Percentiles rank a stretch among this genome's conserved stretches.
Evolutionary conservation across 75 land plant genomes (phyloP).

Genomic region (Adiantum capillusveneris): DNA sequence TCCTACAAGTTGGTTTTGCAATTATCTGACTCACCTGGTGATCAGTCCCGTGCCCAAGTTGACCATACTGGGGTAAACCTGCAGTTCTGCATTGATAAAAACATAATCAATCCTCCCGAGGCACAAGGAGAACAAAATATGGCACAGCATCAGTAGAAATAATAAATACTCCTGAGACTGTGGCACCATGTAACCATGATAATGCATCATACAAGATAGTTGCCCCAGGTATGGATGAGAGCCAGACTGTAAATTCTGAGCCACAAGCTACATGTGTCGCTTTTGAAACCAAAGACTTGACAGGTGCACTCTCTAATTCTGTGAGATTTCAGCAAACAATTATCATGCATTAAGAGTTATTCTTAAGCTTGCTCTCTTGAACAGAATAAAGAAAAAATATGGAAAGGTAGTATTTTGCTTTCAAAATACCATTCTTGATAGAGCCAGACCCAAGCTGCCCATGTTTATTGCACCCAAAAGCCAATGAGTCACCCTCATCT

Average conservation of each 20-base stretch:
- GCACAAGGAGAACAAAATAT: too few species aligned
- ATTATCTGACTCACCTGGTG: constrained; percentile 55
- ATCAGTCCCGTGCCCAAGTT: constrained; percentile 98
- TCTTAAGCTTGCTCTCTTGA: too few species aligned
- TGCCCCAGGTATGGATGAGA: constrained; percentile 62
- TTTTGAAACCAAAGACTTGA: constrained; percentile 68
- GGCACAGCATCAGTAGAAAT: too few species aligned
- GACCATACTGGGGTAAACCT: constrained; percentile 98
- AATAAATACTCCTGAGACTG: background rate
- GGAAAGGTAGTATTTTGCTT: background rate
- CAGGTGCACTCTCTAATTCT: constrained; percentile 77
- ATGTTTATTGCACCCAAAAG: constrained; percentile 96
- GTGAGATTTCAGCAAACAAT: too few species aligned
- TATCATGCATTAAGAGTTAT: too few species aligned
- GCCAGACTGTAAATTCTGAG: constrained; percentile 92
- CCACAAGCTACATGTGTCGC: constrained; percentile 68
- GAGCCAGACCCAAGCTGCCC: constrained; percentile 94
- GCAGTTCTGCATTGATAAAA: constrained; percentile 55
- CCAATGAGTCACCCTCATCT: constrained; percentile 55
- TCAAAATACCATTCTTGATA: constrained; percentile 30
- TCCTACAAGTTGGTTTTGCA: too few species aligned
- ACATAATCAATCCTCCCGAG: background rate
- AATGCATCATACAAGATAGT: constrained; percentile 61
- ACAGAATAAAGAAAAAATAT: too few species aligned
- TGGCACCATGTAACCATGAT: background rate